Percentiles rank a stretch among this genome's conserved stretches.
phyloP scores from a whole-genome alignment of 768 basidiomycete genomes.

The Suillus subaureus region DNA sequence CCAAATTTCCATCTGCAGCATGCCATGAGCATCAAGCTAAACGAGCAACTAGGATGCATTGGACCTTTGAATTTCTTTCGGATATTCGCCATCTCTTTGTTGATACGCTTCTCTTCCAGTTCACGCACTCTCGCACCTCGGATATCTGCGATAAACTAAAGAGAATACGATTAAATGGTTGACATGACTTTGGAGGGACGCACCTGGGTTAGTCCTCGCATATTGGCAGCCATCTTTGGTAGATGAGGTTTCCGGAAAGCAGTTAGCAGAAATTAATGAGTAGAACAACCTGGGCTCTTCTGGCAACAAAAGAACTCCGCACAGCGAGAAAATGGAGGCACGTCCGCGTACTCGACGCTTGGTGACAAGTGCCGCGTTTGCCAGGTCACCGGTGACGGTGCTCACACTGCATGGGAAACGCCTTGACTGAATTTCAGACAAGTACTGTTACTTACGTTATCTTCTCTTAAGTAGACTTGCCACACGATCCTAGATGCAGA shows the following conservation, averaged over 20 bases:
- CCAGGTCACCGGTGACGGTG: not conserved
- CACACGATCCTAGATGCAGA: not conserved
- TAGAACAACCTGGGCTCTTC: not conserved
- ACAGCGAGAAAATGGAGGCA: too few species aligned
- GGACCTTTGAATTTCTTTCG: conserved; percentile 97
- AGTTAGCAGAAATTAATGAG: not conserved
- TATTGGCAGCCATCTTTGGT: conserved; percentile 75
- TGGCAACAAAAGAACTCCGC: not conserved
- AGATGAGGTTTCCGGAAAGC: not conserved
- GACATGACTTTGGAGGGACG: conserved; percentile 22
- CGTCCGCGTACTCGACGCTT: not conserved
- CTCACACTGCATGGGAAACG: conserved; percentile 1
- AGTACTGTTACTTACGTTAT: conserved; percentile 1
- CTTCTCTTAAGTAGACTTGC: not conserved
- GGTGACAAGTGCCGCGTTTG: not conserved
- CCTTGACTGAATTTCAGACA: not conserved
- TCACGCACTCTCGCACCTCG: conserved; percentile 96
- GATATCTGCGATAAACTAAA: conserved; percentile 97
- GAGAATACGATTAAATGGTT: conserved; percentile 1
- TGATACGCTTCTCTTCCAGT: conserved; percentile 97
- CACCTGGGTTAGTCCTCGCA: conserved; percentile 93
- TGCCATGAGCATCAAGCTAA: conserved; percentile 9
- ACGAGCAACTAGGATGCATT: conserved; percentile 12
- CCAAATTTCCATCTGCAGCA: conserved; percentile 73
- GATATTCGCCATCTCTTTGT: conserved; percentile 99